Percentiles rank a stretch among this genome's conserved stretches.
Evolutionary conservation across 306 rosid species (phyloP).

Genomic region (Rubus idaeus): DNA sequence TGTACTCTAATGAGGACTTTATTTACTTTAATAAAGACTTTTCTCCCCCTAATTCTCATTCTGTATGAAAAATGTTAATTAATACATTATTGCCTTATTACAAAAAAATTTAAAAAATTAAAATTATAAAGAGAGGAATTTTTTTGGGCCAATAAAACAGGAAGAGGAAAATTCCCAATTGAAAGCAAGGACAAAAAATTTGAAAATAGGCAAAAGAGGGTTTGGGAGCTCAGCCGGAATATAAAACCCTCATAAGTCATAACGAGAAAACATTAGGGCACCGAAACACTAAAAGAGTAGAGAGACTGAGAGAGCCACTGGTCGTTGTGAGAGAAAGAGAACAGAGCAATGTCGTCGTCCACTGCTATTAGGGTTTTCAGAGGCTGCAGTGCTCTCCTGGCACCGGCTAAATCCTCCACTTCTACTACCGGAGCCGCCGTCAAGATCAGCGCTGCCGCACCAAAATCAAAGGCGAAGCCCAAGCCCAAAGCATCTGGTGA

Average conservation of each 20-base stretch:
- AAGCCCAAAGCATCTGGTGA: conserved; percentile 4
- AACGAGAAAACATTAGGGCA: not conserved
- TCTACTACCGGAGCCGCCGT: conserved; percentile 16
- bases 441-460: not conserved
- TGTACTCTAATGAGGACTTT: too few species aligned
- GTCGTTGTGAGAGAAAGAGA: not conserved
- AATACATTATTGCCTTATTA: too few species aligned
- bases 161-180: not conserved
- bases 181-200: not conserved
- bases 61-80: too few species aligned
- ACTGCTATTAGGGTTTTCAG: conserved; percentile 29
- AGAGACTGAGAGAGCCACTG: not conserved
- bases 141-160: not conserved
- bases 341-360: conserved; percentile 8
- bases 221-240: not conserved
- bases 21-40: too few species aligned
- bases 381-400: conserved; percentile 34
- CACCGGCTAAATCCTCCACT: conserved; percentile 29
- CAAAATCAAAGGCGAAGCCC: not conserved
- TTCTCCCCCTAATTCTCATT: too few species aligned
- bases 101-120: too few species aligned
- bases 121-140: too few species aligned
- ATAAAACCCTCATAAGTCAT: not conserved
- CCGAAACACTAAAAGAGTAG: not conserved
- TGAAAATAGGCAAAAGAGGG: not conserved